These are phyloP conservation scores for Brassica cretica DNA, from an alignment of 345 rosid species.

Conservation along the genomic window DNA sequence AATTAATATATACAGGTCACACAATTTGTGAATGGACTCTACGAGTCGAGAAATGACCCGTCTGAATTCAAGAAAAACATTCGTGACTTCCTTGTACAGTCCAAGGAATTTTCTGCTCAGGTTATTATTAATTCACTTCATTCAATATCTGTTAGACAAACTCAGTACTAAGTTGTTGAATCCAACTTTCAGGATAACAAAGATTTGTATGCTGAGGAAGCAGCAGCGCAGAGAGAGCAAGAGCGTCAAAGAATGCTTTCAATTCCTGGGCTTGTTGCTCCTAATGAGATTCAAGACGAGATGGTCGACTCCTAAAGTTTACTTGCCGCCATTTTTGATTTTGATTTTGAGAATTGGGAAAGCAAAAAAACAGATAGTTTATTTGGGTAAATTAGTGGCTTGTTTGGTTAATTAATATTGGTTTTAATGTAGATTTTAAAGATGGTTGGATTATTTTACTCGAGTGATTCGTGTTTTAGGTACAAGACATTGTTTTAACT, in stretches of 20 bases:
- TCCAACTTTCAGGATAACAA: constrained; percentile 61
- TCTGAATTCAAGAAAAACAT: constrained; percentile 82
- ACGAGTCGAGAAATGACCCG: constrained; percentile 79
- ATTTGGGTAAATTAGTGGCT: constrained; percentile 16
- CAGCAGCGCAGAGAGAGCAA: constrained; percentile 72
- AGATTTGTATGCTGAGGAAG: constrained; percentile 80
- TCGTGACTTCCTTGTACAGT: constrained; percentile 91
- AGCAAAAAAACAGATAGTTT: constrained; percentile 6
- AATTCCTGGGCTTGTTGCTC: constrained; percentile 78
- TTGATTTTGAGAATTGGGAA: constrained; percentile 30
- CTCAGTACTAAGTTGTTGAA: neutral
- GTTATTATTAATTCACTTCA: constrained; percentile 34
- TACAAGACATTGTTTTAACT: neutral
- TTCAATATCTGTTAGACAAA: constrained; percentile 1
- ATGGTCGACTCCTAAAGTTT: constrained; percentile 65
- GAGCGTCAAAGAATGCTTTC: constrained; percentile 77
- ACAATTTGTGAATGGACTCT: constrained; percentile 81
- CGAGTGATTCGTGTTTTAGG: constrained; percentile 15
- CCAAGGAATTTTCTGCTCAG: constrained; percentile 83
- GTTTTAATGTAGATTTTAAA: constrained; percentile 32
- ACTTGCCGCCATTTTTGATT: neutral
- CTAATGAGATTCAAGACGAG: constrained; percentile 76
- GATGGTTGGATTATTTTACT: constrained; percentile 18
- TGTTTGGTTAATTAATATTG: constrained; percentile 23
- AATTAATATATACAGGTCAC: constrained; percentile 58